Conservation (phyloP, 2,329 filamentous ascomycete genomes). For the Huntiella moniliformis region DNA sequence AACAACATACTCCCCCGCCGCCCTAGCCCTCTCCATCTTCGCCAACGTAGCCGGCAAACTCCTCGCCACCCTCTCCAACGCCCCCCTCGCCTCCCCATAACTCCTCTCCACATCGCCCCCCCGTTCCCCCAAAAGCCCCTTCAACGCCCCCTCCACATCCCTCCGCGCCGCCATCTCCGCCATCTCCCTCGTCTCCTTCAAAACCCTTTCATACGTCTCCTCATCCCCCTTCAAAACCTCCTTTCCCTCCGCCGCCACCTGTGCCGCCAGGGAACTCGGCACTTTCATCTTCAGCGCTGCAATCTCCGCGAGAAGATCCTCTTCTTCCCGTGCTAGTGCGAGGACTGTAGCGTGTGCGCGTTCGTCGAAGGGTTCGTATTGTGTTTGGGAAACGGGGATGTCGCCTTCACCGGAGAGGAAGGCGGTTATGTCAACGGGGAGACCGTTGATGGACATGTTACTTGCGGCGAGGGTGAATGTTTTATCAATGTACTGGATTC, state of each 20-base stretch:
- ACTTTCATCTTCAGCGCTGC: conserved; percentile 38
- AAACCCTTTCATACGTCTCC: conserved; percentile 26
- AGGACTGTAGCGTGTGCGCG: conserved; percentile 40
- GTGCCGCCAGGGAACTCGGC: conserved; percentile 25
- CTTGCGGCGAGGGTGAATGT: conserved; percentile 40
- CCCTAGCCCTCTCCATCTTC: conserved; percentile 44
- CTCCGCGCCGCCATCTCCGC: conserved; percentile 13
- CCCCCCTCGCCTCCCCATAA: conserved; percentile 30
- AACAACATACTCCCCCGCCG: conserved; percentile 39
- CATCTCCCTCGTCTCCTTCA: conserved; percentile 17
- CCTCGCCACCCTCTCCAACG: conserved; percentile 33
- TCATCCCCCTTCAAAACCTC: conserved; percentile 28
- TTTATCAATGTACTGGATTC: conserved; percentile 36
- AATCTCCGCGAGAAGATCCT: conserved; percentile 45
- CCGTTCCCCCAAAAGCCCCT: conserved; percentile 21
- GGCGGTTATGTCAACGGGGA: conserved; percentile 25
- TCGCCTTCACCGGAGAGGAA: conserved; percentile 18
- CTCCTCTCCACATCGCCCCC: conserved; percentile 26
- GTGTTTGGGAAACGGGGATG: conserved; percentile 18
- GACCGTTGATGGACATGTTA: conserved; percentile 45
- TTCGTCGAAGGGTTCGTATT: conserved; percentile 41
- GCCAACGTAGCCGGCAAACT: conserved; percentile 44
- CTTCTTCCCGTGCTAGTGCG: conserved; percentile 41
- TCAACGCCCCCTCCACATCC: conserved; percentile 15
- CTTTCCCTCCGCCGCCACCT: conserved; percentile 24